A percentile compares a stretch with the other conserved stretches of the same genome.
Evolutionary conservation across 2,329 filamentous ascomycete genomes (phyloP).

Genomic region (Colletotrichum chlorophyti): DNA sequence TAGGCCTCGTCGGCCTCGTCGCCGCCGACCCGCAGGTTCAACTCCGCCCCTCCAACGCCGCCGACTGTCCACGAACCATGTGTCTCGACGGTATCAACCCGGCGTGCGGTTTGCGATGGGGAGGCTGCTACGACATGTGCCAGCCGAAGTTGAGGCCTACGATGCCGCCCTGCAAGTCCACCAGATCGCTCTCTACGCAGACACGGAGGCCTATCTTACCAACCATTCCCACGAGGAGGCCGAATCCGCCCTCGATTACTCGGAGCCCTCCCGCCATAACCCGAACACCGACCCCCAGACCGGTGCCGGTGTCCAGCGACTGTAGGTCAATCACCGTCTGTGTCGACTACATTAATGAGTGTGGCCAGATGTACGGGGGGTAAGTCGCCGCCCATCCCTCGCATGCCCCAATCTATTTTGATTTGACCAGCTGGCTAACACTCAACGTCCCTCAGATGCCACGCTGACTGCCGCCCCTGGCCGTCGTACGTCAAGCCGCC

Average conservation of each 20-base stretch:
- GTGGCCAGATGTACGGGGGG: conserved; percentile 32
- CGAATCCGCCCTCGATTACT: background rate
- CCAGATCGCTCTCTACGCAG: background rate
- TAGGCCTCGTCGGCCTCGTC: conserved; percentile 13
- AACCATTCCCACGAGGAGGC: background rate
- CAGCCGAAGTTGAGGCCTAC: conserved; percentile 15
- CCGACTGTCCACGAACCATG: conserved; percentile 26
- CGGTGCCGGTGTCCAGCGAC: background rate
- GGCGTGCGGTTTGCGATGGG: conserved; percentile 35
- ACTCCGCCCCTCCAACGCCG: background rate
- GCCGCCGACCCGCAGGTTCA: conserved; percentile 14
- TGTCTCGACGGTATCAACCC: conserved; percentile 37
- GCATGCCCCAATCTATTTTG: too few species aligned
- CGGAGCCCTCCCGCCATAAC: background rate
- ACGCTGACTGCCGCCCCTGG: conserved; percentile 26
- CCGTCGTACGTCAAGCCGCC: conserved; percentile 28
- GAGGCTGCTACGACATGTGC: conserved; percentile 41
- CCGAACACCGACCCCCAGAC: background rate
- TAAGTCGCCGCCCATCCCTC: conserved; percentile 24
- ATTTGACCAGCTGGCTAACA: too few species aligned
- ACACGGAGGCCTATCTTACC: background rate
- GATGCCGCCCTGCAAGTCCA: conserved; percentile 22
- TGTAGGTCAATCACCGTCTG: conserved; percentile 35
- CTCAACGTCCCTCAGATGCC: too few species aligned
- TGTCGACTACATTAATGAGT: conserved; percentile 29